Percentiles rank a stretch among this genome's conserved stretches.
These are phyloP conservation scores for Hyphopichia wangnamkhiaoensis DNA, from an alignment of 1,139 yeast species.

Conservation along the genomic window DNA sequence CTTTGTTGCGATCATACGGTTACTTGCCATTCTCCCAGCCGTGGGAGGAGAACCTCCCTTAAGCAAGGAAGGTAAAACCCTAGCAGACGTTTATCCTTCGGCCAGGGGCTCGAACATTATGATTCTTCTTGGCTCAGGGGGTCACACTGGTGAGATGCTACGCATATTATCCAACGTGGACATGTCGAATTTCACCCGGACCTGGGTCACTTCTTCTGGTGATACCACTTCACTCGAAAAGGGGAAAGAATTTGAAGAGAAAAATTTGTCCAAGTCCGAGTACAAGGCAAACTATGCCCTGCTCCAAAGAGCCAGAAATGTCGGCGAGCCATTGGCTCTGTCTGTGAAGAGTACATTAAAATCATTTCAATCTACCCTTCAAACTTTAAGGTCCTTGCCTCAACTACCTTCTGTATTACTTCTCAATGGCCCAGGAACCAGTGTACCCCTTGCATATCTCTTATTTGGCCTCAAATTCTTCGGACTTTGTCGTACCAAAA, in stretches of 20 bases:
- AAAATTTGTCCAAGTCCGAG: slow-evolving; percentile 11
- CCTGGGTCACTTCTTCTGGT: slow-evolving; percentile 54
- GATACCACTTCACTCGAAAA: slow-evolving; percentile 59
- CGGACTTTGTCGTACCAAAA: slow-evolving; percentile 55
- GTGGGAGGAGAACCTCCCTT: background rate
- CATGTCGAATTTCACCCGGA: slow-evolving; percentile 28
- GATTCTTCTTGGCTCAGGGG: slow-evolving; percentile 78
- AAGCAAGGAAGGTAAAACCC: background rate
- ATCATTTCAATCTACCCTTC: slow-evolving; percentile 36
- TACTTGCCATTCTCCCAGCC: slow-evolving; percentile 32
- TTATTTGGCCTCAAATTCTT: slow-evolving; percentile 54
- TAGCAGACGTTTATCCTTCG: slow-evolving; percentile 7
- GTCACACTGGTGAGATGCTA: slow-evolving; percentile 96
- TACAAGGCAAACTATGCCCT: slow-evolving; percentile 28
- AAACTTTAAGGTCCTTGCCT: slow-evolving; percentile 17
- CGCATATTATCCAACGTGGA: slow-evolving; percentile 51
- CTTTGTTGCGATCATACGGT: slow-evolving; percentile 23
- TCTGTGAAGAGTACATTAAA: slow-evolving; percentile 54
- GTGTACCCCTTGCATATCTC: slow-evolving; percentile 73
- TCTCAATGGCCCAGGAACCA: slow-evolving; percentile 93
- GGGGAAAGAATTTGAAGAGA: slow-evolving; percentile 46
- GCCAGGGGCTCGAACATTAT: slow-evolving; percentile 35
- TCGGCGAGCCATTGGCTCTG: slow-evolving; percentile 60
- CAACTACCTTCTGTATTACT: slow-evolving; percentile 55
- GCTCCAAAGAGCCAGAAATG: slow-evolving; percentile 75